Percentiles rank a stretch among this genome's conserved stretches.
Evolutionary conservation across 768 basidiomycete species (phyloP).

Genomic region (Lactifluus volemus): DNA sequence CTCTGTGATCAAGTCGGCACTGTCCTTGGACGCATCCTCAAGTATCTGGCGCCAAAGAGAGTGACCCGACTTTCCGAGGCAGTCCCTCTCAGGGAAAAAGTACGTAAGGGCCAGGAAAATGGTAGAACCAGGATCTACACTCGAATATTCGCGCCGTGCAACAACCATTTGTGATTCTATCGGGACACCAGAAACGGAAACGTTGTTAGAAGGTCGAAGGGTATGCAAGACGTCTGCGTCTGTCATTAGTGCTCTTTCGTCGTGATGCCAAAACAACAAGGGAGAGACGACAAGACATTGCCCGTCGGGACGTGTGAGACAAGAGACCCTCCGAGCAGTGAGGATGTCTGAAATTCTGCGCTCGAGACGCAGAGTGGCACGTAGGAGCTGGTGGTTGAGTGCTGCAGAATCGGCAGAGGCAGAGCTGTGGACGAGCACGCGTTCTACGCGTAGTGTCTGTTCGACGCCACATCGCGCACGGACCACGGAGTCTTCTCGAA

Average conservation of each 20-base stretch:
- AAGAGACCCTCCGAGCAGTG: constrained; percentile 36
- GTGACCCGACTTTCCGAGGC: constrained; percentile 54
- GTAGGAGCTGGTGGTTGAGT: constrained; percentile 52
- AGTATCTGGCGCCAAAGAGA: constrained; percentile 54
- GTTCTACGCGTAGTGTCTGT: constrained; percentile 66
- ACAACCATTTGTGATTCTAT: constrained; percentile 71
- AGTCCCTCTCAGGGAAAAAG: constrained; percentile 71
- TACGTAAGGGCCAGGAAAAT: constrained; percentile 73
- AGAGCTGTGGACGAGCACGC: constrained; percentile 59
- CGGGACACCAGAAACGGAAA: constrained; percentile 53
- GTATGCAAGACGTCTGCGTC: constrained; percentile 54
- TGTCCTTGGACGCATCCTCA: constrained; percentile 31
- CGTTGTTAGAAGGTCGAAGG: constrained; percentile 43
- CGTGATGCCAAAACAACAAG: constrained; percentile 64
- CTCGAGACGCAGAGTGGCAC: constrained; percentile 59
- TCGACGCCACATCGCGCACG: constrained; percentile 63
- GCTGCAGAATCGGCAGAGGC: constrained; percentile 41
- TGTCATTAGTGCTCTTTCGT: constrained; percentile 41
- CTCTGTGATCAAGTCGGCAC: constrained; percentile 31
- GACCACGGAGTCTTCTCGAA: constrained; percentile 61
- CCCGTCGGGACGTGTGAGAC: constrained; percentile 44
- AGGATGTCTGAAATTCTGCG: constrained; percentile 40
- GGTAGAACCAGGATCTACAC: constrained; percentile 49
- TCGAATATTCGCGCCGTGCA: constrained; percentile 49
- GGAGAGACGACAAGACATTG: constrained; percentile 69